Evolutionary conservation across 805 yeast species (phyloP).

Genomic region (Clavispora carvajalis): DNA sequence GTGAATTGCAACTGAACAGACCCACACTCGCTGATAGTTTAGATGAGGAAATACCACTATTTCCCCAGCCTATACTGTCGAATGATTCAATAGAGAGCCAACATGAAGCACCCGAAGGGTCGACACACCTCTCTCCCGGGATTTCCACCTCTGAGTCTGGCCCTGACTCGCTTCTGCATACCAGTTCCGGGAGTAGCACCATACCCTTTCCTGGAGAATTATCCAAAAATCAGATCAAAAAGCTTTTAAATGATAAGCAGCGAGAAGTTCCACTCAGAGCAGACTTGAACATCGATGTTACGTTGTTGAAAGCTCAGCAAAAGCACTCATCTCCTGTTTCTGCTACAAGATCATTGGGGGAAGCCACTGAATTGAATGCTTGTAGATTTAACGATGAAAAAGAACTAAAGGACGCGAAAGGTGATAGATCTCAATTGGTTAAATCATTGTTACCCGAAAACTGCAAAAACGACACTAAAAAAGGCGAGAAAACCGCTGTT

Average conservation of each 20-base stretch:
- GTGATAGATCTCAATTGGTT: no score
- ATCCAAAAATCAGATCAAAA: conserved; percentile 11
- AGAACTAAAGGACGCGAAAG: no score
- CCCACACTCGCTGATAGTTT: neutral
- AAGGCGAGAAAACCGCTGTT: no score
- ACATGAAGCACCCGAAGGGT: no score
- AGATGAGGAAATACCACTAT: neutral
- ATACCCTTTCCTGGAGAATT: neutral
- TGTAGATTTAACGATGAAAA: no score
- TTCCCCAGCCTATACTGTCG: neutral
- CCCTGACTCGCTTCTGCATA: neutral
- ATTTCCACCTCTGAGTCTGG: neutral
- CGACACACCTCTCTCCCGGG: neutral
- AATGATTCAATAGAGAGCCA: no score
- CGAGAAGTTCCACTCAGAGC: conserved; percentile 16
- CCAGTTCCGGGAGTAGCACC: neutral
- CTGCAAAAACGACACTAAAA: no score
- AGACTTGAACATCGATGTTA: conserved; percentile 9
- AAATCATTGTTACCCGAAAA: no score
- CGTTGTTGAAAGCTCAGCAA: neutral
- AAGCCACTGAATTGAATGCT: no score
- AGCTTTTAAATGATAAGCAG: conserved; percentile 12
- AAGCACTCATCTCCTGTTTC: neutral
- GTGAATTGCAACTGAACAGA: neutral
- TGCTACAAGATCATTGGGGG: neutral